Evolutionary conservation across 2,329 filamentous ascomycete genomes (phyloP).

Genomic region (Diplodia sapinea): DNA sequence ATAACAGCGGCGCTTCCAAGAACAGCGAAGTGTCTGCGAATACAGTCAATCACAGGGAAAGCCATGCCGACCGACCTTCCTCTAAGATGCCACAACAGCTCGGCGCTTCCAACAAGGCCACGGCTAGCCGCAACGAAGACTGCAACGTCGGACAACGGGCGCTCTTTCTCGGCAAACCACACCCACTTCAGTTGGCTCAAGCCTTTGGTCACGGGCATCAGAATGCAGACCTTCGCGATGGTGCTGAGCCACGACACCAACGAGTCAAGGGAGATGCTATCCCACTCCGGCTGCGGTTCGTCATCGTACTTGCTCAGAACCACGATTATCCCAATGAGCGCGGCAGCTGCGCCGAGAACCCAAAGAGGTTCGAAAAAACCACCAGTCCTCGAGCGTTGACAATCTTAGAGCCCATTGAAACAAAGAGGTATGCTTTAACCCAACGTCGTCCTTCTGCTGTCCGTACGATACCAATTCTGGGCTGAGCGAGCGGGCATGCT

Average conservation of each 20-base stretch:
- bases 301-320: background rate
- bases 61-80: background rate
- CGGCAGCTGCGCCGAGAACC: background rate
- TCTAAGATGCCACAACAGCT: background rate
- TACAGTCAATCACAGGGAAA: background rate
- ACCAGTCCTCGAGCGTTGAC: background rate
- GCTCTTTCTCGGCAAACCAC: background rate
- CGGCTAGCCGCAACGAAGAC: background rate
- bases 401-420: background rate
- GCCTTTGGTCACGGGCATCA: background rate
- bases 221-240: background rate
- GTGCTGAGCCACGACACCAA: slow-evolving; percentile 1
- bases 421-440: background rate
- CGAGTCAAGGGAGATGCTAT: background rate
- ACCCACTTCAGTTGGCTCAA: background rate
- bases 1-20: background rate
- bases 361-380: background rate
- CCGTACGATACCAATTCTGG: background rate
- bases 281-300: background rate
- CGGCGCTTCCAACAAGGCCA: background rate
- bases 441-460: background rate
- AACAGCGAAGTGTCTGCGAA: background rate
- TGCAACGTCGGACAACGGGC: background rate
- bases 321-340: background rate
- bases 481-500: background rate